A percentile compares a stretch with the other conserved stretches of the same genome.
These are phyloP conservation scores for Sphaceloma murrayae DNA, from an alignment of 2,329 filamentous ascomycete genomes.

Conservation along the genomic window DNA sequence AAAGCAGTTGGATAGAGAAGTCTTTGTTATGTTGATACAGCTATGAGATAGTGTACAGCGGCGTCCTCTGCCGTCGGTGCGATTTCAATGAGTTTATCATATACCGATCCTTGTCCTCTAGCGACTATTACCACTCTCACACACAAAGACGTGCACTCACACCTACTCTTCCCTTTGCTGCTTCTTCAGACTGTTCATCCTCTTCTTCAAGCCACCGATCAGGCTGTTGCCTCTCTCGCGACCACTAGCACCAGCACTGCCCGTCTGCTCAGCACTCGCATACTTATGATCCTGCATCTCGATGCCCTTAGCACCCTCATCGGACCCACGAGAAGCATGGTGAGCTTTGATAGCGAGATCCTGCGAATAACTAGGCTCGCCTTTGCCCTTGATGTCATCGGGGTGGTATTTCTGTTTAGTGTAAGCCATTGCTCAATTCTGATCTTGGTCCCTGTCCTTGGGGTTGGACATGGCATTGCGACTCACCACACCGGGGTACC, in stretches of 20 bases:
- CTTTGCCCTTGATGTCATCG: constrained; percentile 73
- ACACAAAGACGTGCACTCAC: neutral
- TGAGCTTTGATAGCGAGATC: constrained; percentile 48
- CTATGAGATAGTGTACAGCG: constrained; percentile 12
- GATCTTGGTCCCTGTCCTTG: neutral
- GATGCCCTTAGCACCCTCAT: constrained; percentile 26
- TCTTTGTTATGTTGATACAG: neutral
- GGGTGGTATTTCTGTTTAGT: constrained; percentile 51
- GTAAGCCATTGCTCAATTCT: constrained; percentile 5
- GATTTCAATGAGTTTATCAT: too few species aligned
- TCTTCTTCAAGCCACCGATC: constrained; percentile 36
- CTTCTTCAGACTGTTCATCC: constrained; percentile 38
- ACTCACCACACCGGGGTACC: constrained; percentile 63
- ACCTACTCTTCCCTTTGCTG: constrained; percentile 24
- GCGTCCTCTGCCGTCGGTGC: too few species aligned
- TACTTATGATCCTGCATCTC: constrained; percentile 27
- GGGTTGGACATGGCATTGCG: neutral
- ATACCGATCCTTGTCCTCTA: too few species aligned
- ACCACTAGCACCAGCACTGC: constrained; percentile 21
- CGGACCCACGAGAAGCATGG: constrained; percentile 27
- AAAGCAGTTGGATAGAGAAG: too few species aligned
- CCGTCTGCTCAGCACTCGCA: constrained; percentile 22
- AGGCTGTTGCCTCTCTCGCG: constrained; percentile 29
- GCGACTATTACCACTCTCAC: neutral
- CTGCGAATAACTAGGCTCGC: constrained; percentile 63